Evolutionary conservation across 2,329 filamentous ascomycete genomes (phyloP).

Genomic region (Botryotinia convoluta): DNA sequence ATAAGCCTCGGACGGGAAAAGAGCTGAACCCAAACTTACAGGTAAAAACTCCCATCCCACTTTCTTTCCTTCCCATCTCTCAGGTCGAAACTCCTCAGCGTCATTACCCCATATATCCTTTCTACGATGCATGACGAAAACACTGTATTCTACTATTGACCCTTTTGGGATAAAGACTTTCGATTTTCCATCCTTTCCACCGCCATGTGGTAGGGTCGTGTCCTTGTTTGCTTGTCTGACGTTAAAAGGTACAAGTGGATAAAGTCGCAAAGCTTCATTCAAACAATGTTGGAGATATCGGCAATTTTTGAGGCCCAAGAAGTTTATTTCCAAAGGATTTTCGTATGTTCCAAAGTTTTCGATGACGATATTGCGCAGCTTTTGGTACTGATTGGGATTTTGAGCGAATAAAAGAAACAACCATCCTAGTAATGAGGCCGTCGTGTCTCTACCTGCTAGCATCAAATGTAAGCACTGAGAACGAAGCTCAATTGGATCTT

Average conservation of each 20-base stretch:
- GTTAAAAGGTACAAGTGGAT: constrained; percentile 41
- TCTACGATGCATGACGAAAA: constrained; percentile 40
- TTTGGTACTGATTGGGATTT: constrained; percentile 34
- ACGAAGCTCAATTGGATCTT: constrained; percentile 46
- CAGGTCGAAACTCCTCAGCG: constrained; percentile 42
- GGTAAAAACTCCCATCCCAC: constrained; percentile 55
- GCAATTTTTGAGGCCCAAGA: constrained; percentile 50
- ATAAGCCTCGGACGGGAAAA: not conserved
- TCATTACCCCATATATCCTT: constrained; percentile 41
- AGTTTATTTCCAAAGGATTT: constrained; percentile 46
- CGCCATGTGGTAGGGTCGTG: constrained; percentile 34
- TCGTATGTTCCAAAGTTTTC: constrained; percentile 35
- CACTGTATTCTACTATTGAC: constrained; percentile 19
- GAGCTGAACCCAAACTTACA: not conserved
- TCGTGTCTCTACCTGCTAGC: constrained; percentile 44
- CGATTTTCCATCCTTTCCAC: constrained; percentile 33
- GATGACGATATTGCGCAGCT: constrained; percentile 26
- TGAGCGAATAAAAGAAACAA: constrained; percentile 33
- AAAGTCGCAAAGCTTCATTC: constrained; percentile 45
- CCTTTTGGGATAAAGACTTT: constrained; percentile 34
- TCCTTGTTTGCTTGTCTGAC: constrained; percentile 27
- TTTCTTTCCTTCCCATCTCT: constrained; percentile 40
- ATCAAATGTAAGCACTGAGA: constrained; percentile 43
- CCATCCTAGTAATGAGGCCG: constrained; percentile 41
- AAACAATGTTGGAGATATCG: constrained; percentile 54